phyloP scores from a whole-genome alignment of 2,329 filamentous ascomycete species.

The Monilinia aucupariae region DNA sequence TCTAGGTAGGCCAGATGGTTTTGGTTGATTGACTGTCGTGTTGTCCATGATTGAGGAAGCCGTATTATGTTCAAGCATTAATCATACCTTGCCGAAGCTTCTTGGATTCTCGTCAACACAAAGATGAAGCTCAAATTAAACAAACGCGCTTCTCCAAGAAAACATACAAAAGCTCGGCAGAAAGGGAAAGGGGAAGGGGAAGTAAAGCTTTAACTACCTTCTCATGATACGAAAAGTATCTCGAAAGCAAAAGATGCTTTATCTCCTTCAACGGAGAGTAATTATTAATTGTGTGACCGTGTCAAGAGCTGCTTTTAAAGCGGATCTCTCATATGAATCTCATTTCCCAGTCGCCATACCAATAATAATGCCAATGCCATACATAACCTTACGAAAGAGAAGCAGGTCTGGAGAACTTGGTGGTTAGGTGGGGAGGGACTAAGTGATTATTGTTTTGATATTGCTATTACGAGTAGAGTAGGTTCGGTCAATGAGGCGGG shows the following conservation, averaged over 20 bases:
- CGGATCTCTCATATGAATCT: constrained; percentile 4
- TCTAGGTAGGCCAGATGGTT: constrained; percentile 38
- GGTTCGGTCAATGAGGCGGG: too few relatives aligned
- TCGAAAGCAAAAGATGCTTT: constrained; percentile 5
- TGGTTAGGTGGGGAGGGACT: too few relatives aligned
- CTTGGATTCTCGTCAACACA: not conserved
- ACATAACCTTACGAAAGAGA: too few relatives aligned
- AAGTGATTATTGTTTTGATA: too few relatives aligned
- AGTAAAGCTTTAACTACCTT: not conserved
- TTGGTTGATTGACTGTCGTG: constrained; percentile 21
- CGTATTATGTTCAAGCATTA: constrained; percentile 16
- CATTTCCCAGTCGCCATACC: constrained; percentile 1
- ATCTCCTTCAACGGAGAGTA: not conserved
- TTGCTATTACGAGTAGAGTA: too few relatives aligned
- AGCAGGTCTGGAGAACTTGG: too few relatives aligned
- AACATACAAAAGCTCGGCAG: not conserved
- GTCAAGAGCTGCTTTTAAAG: constrained; percentile 9
- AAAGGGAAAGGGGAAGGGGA: constrained; percentile 6
- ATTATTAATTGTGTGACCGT: constrained; percentile 14
- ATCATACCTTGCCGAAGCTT: constrained; percentile 15
- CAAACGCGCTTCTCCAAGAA: constrained; percentile 2
- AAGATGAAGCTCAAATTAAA: constrained; percentile 3
- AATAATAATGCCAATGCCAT: too few relatives aligned
- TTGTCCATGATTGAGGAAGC: constrained; percentile 29
- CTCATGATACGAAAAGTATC: not conserved